Evolutionary conservation across 2,329 filamentous ascomycete species (phyloP).

Genomic region (Fusarium gaditjirri): DNA sequence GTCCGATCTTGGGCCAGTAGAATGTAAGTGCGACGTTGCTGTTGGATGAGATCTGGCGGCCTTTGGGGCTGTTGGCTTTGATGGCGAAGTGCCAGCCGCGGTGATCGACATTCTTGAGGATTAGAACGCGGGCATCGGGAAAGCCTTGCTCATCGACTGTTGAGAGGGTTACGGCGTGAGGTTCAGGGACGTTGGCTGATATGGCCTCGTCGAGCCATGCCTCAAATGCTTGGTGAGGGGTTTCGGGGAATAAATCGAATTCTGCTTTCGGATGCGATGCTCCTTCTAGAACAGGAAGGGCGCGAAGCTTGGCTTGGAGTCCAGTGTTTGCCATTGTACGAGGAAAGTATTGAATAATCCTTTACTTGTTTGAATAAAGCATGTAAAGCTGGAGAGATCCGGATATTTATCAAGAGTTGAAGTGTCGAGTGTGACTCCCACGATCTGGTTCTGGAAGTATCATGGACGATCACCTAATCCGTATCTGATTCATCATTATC

Average conservation of each 20-base stretch:
- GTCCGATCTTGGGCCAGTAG: conserved; percentile 12
- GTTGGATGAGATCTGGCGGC: background rate
- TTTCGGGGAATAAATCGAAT: background rate
- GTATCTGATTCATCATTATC: background rate
- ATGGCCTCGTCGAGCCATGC: conserved; percentile 9
- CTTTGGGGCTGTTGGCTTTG: conserved; percentile 6
- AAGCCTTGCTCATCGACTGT: background rate
- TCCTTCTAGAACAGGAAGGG: background rate
- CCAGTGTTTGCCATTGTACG: background rate
- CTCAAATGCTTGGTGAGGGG: conserved; percentile 6
- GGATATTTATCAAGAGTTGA: background rate
- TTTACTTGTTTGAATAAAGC: no score
- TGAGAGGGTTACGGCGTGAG: background rate
- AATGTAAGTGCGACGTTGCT: conserved; percentile 5
- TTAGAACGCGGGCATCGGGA: conserved; percentile 1
- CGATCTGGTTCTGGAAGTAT: background rate
- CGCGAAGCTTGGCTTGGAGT: background rate
- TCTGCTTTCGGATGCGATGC: background rate
- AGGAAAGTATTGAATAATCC: rapidly evolving
- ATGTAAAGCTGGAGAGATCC: background rate
- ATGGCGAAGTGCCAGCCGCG: conserved; percentile 20
- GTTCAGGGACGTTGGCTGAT: background rate
- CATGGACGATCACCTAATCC: background rate
- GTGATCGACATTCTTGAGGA: conserved; percentile 7
- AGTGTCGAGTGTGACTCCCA: background rate